Evolutionary conservation across 805 yeast species (phyloP).

Genomic region (Suhomyces canberraensis): DNA sequence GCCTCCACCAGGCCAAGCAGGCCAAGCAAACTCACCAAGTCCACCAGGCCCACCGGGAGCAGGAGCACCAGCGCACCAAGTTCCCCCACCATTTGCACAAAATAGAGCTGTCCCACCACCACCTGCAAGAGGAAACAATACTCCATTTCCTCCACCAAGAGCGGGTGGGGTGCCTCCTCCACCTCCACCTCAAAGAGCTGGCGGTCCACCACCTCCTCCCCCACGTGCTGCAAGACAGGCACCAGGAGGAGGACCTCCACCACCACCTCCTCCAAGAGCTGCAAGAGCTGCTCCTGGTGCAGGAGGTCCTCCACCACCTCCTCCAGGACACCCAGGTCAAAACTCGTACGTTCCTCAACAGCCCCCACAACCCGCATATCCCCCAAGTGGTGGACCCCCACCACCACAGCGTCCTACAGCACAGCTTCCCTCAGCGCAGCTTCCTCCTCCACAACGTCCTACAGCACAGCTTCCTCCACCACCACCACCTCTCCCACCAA

Average conservation of each 20-base stretch:
- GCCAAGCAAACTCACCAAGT: no score
- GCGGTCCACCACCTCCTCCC: slow-evolving; percentile 32
- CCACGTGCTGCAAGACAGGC: slow-evolving; percentile 23
- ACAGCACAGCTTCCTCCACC: slow-evolving; percentile 12
- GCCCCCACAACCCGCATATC: slow-evolving; percentile 20
- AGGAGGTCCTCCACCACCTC: slow-evolving; percentile 13
- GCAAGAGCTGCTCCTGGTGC: slow-evolving; percentile 11
- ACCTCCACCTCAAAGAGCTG: slow-evolving; percentile 17
- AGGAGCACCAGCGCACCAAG: no score
- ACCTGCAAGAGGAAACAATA: slow-evolving; percentile 13
- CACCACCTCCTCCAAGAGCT: slow-evolving; percentile 14
- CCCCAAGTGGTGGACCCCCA: slow-evolving; percentile 17
- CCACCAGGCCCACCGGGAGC: no score
- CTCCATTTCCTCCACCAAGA: slow-evolving; percentile 19
- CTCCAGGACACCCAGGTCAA: slow-evolving; percentile 12
- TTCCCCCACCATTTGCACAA: slow-evolving; percentile 22
- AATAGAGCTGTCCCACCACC: slow-evolving; percentile 13
- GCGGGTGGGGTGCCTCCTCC: slow-evolving; percentile 33
- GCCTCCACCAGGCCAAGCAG: no score
- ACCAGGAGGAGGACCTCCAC: slow-evolving; percentile 12
- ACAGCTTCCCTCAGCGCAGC: slow-evolving; percentile 24
- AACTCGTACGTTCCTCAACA: no score
- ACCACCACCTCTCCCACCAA: slow-evolving; percentile 23
- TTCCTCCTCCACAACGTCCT: slow-evolving; percentile 13
- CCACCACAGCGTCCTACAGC: slow-evolving; percentile 38